Evolutionary conservation across 2,329 filamentous ascomycete species (phyloP), one percentile per base, ranked within the genome.

Genomic region (Saccharata proteae): DNA sequence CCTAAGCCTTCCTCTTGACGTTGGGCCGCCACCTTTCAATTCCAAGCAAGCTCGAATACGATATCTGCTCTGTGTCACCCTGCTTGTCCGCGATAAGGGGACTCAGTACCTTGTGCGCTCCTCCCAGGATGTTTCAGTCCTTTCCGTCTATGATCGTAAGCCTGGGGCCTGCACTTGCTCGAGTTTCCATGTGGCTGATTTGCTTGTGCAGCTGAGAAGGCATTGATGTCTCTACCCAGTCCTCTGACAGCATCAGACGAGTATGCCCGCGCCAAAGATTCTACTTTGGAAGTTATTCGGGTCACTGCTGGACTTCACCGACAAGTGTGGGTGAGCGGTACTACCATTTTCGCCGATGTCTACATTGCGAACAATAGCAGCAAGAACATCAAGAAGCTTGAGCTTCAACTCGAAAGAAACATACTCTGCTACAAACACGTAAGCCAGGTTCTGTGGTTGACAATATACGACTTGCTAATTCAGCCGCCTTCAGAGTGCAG

Each of bases 281-380:
- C 45, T 16, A 49, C 49, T 2, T 36, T 59, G 1, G 64, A 69
- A 36, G 56, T 54, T 7, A 47, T 69, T 15, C 56, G 54, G 32
- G 44, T 69, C 12, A 69, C 65, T 13, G 67, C 67, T 16, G 65
- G 65, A 5, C 43, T 71, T 6, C 67, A 71, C 44, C 59, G 67
- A n/a, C 67, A 71, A 45, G 67, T 69, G 16, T 71, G 67, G 67
- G 64, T 71, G 32, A 69, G 65, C 40, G 67, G 67, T 11, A 65
- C 64, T 14, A 64, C 55, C 40, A 62, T 71, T 19, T 71, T 69
- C 37, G 61, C 67, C 11, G 67, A 71, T 39, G 54, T 70, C 3
- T 63, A 68, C 34, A 52, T 70, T 21, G 49, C 52, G 23, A 71
- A 71, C 42, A 59, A 58, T 24, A 66, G 58, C 37, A 57, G 57